These are phyloP conservation scores for Pythium phragmitis DNA, from an alignment of 352 stramenopile species.

Conservation along the genomic window DNA sequence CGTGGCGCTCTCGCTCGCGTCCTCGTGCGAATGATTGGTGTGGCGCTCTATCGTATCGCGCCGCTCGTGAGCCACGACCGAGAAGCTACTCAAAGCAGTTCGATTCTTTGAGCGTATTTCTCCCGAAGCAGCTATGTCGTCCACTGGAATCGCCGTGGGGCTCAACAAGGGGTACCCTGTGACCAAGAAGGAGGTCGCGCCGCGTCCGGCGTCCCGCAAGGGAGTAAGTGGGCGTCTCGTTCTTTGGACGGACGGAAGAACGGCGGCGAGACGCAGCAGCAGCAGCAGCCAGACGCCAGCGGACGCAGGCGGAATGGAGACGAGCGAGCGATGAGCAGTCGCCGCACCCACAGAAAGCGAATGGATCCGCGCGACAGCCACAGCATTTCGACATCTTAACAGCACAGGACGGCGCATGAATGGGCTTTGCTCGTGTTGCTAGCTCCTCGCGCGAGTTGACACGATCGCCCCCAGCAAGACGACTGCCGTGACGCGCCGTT, in stretches of 20 bases:
- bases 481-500: too few relatives aligned
- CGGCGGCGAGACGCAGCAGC: neutral
- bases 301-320: neutral
- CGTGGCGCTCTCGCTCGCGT: conserved; percentile 1
- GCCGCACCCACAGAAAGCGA: neutral
- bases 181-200: conserved; percentile 89
- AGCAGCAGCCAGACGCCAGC: neutral
- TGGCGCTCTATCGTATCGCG: conserved; percentile 28
- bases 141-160: conserved; percentile 90
- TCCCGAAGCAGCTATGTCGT: conserved; percentile 87
- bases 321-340: neutral
- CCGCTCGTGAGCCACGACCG: conserved; percentile 3
- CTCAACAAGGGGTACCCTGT: conserved; percentile 92
- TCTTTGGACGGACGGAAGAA: too few relatives aligned
- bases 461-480: too few relatives aligned
- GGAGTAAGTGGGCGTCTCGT: conserved; percentile 75
- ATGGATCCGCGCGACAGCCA: too few relatives aligned
- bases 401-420: too few relatives aligned
- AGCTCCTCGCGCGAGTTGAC: too few relatives aligned
- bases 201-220: conserved; percentile 84
- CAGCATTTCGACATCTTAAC: too few relatives aligned
- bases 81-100: conserved; percentile 39
- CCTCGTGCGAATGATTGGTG: conserved; percentile 35
- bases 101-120: conserved; percentile 85
- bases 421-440: too few relatives aligned